These are phyloP conservation scores for Cutaneotrichosporon dermatis DNA, from an alignment of 1,284 basidiomycete genomes.

Conservation along the genomic window DNA sequence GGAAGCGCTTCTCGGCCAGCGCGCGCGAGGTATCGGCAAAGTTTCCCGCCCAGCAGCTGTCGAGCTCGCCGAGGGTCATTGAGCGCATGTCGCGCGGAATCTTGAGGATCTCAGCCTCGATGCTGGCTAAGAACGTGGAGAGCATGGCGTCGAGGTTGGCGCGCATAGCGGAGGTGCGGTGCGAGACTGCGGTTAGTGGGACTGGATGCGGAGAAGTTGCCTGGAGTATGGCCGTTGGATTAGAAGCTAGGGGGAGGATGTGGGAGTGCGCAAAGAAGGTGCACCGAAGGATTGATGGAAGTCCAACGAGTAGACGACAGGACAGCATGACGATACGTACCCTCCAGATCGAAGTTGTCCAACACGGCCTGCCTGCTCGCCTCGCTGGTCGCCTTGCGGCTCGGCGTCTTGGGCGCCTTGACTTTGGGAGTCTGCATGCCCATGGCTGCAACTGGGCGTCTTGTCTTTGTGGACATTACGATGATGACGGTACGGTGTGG, in stretches of 20 bases:
- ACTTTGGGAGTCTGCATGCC: slow-evolving; percentile 9
- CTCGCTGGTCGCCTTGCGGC: slow-evolving; percentile 23
- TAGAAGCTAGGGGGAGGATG: too few species aligned
- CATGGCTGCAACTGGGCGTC: slow-evolving; percentile 13
- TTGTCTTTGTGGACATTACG: slow-evolving; percentile 21
- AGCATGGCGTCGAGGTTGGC: slow-evolving; percentile 32
- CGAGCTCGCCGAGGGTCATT: slow-evolving; percentile 45
- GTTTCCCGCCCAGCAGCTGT: slow-evolving; percentile 42
- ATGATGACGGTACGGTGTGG: neutral
- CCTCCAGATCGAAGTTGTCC: slow-evolving; percentile 49
- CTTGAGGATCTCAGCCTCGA: slow-evolving; percentile 44
- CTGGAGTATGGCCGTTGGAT: too few species aligned
- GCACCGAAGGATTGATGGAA: neutral
- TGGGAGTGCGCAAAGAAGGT: too few species aligned
- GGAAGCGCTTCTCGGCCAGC: slow-evolving; percentile 31
- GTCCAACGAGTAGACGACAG: neutral
- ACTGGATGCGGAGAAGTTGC: neutral
- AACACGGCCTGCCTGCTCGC: slow-evolving; percentile 36
- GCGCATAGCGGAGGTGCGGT: slow-evolving; percentile 9
- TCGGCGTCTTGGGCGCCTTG: slow-evolving; percentile 16
- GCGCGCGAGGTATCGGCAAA: slow-evolving; percentile 39
- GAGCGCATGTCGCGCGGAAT: slow-evolving; percentile 42
- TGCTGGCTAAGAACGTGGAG: slow-evolving; percentile 37
- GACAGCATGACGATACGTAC: slow-evolving; percentile 23
- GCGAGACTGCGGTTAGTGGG: slow-evolving; percentile 5